phyloP scores from a whole-genome alignment of 2,329 filamentous ascomycete species.

The Leptosphaerulina australis region DNA sequence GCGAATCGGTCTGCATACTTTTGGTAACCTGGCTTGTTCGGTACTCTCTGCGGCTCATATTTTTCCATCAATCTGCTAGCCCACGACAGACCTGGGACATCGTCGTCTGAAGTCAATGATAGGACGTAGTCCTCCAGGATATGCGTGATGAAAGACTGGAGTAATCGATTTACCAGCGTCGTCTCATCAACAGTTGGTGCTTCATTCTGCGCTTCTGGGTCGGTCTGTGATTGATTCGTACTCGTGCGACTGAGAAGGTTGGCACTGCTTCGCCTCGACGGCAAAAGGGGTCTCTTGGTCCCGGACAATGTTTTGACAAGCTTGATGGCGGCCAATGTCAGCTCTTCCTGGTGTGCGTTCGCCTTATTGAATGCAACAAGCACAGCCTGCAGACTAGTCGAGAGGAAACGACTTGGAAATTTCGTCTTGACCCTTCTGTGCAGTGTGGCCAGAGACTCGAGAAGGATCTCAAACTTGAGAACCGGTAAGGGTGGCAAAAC shows the following conservation, averaged over 20 bases:
- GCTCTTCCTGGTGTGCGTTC: slow-evolving; percentile 63
- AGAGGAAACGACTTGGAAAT: slow-evolving; percentile 78
- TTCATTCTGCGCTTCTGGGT: slow-evolving; percentile 62
- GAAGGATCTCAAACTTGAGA: slow-evolving; percentile 69
- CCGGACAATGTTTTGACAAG: slow-evolving; percentile 72
- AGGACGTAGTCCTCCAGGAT: slow-evolving; percentile 75
- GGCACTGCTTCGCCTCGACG: slow-evolving; percentile 63
- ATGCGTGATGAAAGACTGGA: slow-evolving; percentile 80
- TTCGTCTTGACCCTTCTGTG: slow-evolving; percentile 78
- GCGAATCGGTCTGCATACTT: slow-evolving; percentile 70
- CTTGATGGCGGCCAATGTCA: slow-evolving; percentile 72
- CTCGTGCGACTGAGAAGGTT: slow-evolving; percentile 42
- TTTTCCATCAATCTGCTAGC: slow-evolving; percentile 68
- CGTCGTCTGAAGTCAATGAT: slow-evolving; percentile 51
- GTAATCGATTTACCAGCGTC: slow-evolving; percentile 66
- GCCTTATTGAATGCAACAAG: slow-evolving; percentile 68
- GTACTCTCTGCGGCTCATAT: slow-evolving; percentile 66
- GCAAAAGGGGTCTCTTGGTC: slow-evolving; percentile 68
- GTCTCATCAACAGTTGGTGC: slow-evolving; percentile 59
- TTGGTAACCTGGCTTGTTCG: slow-evolving; percentile 61
- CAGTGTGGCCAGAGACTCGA: slow-evolving; percentile 74
- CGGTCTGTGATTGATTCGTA: slow-evolving; percentile 52
- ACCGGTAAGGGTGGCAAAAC: slow-evolving; percentile 50
- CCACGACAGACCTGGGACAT: slow-evolving; percentile 58
- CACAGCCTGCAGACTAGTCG: slow-evolving; percentile 75